Base-by-base conservation (phyloP, 495 filamentous ascomycete species). In the Talaromyces thailandensis region DNA sequence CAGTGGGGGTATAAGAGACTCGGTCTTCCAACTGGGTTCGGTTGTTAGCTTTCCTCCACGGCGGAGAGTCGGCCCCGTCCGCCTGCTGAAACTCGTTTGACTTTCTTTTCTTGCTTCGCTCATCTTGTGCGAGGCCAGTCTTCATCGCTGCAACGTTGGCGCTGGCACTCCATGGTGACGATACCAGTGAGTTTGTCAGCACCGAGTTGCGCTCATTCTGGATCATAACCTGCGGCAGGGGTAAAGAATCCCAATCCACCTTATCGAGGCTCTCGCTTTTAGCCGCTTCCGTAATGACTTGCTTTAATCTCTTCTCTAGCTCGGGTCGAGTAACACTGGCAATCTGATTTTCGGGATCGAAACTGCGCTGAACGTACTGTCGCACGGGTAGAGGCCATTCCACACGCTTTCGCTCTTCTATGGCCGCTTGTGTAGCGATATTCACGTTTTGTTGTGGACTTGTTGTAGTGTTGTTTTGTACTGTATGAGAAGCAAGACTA, bases 221-320 rank as follows among this genome's bases (percentile, higher is more conserved):
- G 45, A 99, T 86, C 74, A 96, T 82, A 60, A 88, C 75, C 74
- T 99, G 94, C 0, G 94, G 94, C n/a, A 98, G 75, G 16, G 89
- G 88, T 77, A 92, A 79, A 23, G 76, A 80, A 56, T 87, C 84
- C 94, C 94, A 99, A 78, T 97, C 83, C 64, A 89, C 82, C 16
- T 76, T 79, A 68, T 85, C 78, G 66, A 97, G 81, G 52, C 81
- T 80, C 58, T 88, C 78, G 64, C 73, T 78, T 65, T 91, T 86
- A 62, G 89, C 90, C 40, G 91, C 90, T 29, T 84, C 77, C 56
- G 88, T 88, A 67, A 99, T 98, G 67, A 91, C 86, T 24, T 88
- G 71, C 75, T 93, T 96, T 58, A 98, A 76, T 67, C 92, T 95
- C 60, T 78, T 76, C 69, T 96, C 88, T 81, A 96, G 90, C 31